Evolutionary conservation across 805 yeast species (phyloP).

Genomic region (Vanderwaltozyma polyspora): DNA sequence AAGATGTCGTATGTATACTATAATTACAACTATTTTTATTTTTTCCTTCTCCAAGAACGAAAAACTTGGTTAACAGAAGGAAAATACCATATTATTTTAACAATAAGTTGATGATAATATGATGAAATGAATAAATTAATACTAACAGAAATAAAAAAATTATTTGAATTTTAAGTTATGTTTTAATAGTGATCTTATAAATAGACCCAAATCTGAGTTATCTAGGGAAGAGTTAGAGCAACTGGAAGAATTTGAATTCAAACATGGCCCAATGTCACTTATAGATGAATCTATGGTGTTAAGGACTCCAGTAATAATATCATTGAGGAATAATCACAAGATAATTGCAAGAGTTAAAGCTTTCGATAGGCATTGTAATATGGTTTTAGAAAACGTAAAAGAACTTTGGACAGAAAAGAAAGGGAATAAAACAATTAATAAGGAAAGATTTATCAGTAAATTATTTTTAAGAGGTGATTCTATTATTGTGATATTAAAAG

Average conservation of each 20-base stretch:
- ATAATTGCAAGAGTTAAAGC: constrained; percentile 84
- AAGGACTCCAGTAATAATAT: constrained; percentile 69
- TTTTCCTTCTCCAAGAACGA: too few species aligned
- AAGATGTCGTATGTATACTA: too few species aligned
- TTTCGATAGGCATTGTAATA: constrained; percentile 90
- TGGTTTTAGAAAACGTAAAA: constrained; percentile 84
- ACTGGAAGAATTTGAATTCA: constrained; percentile 81
- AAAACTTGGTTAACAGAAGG: too few species aligned
- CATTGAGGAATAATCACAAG: constrained; percentile 88
- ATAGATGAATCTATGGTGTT: constrained; percentile 73
- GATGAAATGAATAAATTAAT: too few species aligned
- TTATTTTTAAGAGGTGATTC: constrained; percentile 93
- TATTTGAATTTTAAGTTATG: not conserved
- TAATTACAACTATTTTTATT: too few species aligned
- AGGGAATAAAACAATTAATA: constrained; percentile 46
- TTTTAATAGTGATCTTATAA: constrained; percentile 60
- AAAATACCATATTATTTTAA: too few species aligned
- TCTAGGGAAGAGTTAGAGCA: constrained; percentile 68
- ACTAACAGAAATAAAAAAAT: too few species aligned
- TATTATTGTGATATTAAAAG: constrained; percentile 68
- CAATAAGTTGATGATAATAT: too few species aligned
- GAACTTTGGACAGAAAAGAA: constrained; percentile 70
- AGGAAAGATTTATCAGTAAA: constrained; percentile 76
- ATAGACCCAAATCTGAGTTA: constrained; percentile 69
- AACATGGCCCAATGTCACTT: constrained; percentile 82